Conservation (phyloP, 2,329 filamentous ascomycete genomes). For the Colletotrichum sp. region DNA sequence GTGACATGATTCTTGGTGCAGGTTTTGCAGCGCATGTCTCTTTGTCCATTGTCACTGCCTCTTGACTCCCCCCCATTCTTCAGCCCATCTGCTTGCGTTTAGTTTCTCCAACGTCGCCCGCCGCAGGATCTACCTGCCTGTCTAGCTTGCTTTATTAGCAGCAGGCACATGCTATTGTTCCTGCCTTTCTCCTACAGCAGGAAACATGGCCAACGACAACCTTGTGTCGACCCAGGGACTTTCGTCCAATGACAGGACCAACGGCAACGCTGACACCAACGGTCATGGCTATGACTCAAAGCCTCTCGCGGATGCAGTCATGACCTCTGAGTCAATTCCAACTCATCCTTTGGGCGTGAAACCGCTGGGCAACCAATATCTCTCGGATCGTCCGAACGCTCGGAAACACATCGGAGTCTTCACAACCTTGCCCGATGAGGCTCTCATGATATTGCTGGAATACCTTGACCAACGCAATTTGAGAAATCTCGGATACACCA, state of each 20-base stretch:
- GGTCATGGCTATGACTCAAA: slow-evolving; percentile 18
- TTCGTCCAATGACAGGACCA: slow-evolving; percentile 6
- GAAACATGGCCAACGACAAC: slow-evolving; percentile 9
- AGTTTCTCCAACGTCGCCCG: slow-evolving; percentile 3
- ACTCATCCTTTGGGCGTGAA: slow-evolving; percentile 84
- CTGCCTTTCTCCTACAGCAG: background rate
- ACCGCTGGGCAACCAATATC: slow-evolving; percentile 82
- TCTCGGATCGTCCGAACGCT: slow-evolving; percentile 69
- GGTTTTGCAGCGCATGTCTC: background rate
- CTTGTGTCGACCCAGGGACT: background rate
- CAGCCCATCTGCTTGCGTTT: background rate
- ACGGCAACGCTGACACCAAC: background rate
- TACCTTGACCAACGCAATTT: slow-evolving; percentile 69
- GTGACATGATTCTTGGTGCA: slow-evolving; percentile 10
- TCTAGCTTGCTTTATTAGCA: background rate
- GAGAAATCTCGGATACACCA: slow-evolving; percentile 73
- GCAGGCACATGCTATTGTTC: slow-evolving; percentile 11
- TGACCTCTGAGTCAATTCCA: slow-evolving; percentile 60
- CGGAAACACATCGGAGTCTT: slow-evolving; percentile 71
- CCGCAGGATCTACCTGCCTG: background rate
- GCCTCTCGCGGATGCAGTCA: background rate
- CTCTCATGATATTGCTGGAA: slow-evolving; percentile 78
- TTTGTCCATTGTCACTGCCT: background rate
- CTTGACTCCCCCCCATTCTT: background rate
- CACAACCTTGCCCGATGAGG: slow-evolving; percentile 76